phyloP scores from a whole-genome alignment of 2,329 filamentous ascomycete genomes.

The Taxawa tesnikishii region DNA sequence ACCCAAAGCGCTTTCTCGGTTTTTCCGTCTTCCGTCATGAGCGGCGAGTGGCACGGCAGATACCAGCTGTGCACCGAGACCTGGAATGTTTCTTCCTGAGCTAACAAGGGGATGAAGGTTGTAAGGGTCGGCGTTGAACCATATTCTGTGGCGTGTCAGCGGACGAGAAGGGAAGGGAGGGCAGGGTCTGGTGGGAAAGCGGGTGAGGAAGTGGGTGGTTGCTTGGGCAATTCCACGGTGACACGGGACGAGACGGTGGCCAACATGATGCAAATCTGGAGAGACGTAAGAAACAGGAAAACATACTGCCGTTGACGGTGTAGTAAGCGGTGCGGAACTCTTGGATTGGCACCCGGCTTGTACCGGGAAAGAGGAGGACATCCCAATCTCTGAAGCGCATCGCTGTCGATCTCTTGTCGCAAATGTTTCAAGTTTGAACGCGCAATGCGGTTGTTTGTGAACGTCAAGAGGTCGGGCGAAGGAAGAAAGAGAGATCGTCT shows the following conservation, averaged over 20 bases:
- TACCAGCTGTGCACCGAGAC: conserved; percentile 68
- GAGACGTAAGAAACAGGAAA: conserved; percentile 7
- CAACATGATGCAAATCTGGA: too few species aligned
- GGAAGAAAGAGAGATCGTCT: too few species aligned
- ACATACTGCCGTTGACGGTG: conserved; percentile 38
- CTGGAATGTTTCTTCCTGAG: conserved; percentile 47
- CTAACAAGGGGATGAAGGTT: conserved; percentile 57
- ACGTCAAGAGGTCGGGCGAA: too few species aligned
- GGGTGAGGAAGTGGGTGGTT: too few species aligned
- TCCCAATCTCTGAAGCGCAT: conserved; percentile 89
- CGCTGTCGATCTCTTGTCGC: too few species aligned
- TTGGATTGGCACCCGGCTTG: conserved; percentile 53
- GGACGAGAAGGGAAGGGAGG: too few species aligned
- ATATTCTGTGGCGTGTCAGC: too few species aligned
- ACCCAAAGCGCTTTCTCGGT: conserved; percentile 30
- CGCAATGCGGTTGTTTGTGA: too few species aligned
- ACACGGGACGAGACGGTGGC: too few species aligned
- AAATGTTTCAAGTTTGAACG: too few species aligned
- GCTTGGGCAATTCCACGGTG: too few species aligned
- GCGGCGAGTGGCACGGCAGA: conserved; percentile 45
- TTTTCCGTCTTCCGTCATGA: conserved; percentile 43
- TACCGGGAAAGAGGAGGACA: conserved; percentile 61
- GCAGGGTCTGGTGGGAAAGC: too few species aligned
- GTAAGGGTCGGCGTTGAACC: conserved; percentile 52
- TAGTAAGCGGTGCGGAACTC: conserved; percentile 75